Evolutionary conservation across 768 basidiomycete genomes (phyloP).

Genomic region (Mycena belliarum): DNA sequence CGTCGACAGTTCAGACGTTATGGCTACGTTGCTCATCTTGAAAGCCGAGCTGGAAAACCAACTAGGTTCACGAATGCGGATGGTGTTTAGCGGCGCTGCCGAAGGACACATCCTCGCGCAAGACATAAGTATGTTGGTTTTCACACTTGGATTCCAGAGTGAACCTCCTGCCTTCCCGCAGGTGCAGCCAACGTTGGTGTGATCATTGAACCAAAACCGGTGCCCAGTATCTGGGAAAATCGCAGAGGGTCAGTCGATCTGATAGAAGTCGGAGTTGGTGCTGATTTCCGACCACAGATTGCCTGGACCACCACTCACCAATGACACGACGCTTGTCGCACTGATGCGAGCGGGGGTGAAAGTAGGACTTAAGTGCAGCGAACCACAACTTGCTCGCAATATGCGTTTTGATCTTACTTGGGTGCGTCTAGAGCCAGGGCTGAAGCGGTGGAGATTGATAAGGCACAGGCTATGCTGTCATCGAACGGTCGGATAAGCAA

Average conservation of each 20-base stretch:
- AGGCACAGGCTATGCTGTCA: conserved; percentile 44
- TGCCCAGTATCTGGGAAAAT: conserved; percentile 74
- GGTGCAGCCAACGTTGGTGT: conserved; percentile 52
- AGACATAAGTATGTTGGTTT: conserved; percentile 52
- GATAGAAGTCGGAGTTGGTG: not conserved
- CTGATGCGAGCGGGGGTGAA: conserved; percentile 76
- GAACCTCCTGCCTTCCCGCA: conserved; percentile 22
- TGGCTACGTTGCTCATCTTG: conserved; percentile 67
- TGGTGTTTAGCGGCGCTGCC: conserved; percentile 62
- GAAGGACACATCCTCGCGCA: conserved; percentile 69
- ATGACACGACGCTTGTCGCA: conserved; percentile 58
- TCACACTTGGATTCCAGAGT: not conserved
- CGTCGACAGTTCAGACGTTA: conserved; percentile 69
- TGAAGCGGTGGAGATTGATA: not conserved
- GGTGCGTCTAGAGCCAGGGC: conserved; percentile 45
- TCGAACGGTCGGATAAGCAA: conserved; percentile 45
- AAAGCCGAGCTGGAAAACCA: conserved; percentile 66
- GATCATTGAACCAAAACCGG: conserved; percentile 58
- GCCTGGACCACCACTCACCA: conserved; percentile 75
- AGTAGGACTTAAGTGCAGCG: conserved; percentile 68
- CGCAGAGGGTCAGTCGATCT: conserved; percentile 53
- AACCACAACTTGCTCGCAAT: conserved; percentile 74
- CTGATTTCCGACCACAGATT: conserved; percentile 39
- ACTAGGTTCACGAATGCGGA: conserved; percentile 56
- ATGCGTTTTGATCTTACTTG: conserved; percentile 78